phyloP scores from a whole-genome alignment of 169 alveolate species.

The Cyclospora cayetanensis region DNA sequence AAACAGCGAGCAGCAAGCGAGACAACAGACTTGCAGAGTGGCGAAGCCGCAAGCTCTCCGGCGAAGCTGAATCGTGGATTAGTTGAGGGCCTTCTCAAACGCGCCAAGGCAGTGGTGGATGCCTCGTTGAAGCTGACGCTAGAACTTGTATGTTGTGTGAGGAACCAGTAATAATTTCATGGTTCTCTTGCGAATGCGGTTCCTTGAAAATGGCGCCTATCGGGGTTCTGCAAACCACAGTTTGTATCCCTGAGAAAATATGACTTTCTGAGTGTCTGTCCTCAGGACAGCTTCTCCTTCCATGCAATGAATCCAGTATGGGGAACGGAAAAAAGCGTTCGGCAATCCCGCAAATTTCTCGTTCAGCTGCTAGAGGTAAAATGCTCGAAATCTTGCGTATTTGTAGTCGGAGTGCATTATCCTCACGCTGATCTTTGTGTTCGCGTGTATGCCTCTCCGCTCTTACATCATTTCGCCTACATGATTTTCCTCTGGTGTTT shows the following conservation, averaged over 20 bases:
- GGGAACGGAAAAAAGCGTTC: slow-evolving; percentile 62
- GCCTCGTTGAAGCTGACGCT: background rate
- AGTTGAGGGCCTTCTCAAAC: background rate
- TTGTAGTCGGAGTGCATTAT: no score
- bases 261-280: background rate
- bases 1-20: background rate
- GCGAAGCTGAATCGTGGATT: background rate
- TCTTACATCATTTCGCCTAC: no score
- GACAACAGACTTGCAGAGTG: background rate
- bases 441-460: no score
- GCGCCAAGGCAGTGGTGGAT: background rate
- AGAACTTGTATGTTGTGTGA: no score
- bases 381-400: no score
- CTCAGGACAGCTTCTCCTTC: slow-evolving; percentile 51
- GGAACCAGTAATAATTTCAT: no score
- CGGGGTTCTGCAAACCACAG: no score
- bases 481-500: no score
- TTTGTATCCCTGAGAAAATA: no score
- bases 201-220: no score
- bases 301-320: slow-evolving; percentile 31
- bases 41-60: background rate
- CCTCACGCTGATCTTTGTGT: no score
- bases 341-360: slow-evolving; percentile 60
- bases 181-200: no score
- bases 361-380: slow-evolving; percentile 64